Evolutionary conservation across 495 filamentous ascomycete species (phyloP).

Genomic region (Peziza echinospora): DNA sequence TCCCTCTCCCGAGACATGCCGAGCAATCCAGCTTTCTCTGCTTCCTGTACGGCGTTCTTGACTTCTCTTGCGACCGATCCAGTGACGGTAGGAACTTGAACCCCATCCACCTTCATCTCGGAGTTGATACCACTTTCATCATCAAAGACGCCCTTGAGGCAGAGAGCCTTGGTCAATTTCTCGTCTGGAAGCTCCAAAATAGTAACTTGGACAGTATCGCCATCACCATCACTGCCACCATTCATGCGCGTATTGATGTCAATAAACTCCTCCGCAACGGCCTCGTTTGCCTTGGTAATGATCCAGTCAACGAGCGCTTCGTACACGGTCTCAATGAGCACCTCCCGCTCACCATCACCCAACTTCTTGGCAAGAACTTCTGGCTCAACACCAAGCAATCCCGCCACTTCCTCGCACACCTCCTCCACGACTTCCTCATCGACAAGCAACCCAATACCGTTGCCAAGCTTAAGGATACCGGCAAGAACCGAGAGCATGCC

Average conservation of each 20-base stretch:
- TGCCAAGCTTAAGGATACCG: constrained; percentile 74
- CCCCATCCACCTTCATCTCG: constrained; percentile 90
- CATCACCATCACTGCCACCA: constrained; percentile 33
- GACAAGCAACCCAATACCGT: constrained; percentile 63
- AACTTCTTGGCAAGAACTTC: constrained; percentile 61
- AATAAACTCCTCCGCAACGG: constrained; percentile 55
- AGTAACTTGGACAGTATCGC: constrained; percentile 73
- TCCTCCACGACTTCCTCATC: constrained; percentile 72
- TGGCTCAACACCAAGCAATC: constrained; percentile 65
- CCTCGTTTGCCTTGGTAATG: constrained; percentile 67
- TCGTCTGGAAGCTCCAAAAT: constrained; percentile 68
- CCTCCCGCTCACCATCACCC: constrained; percentile 59
- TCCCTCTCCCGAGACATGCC: constrained; percentile 56
- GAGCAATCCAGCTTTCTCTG: constrained; percentile 55
- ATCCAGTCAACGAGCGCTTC: constrained; percentile 94
- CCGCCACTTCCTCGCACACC: constrained; percentile 74
- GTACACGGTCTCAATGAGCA: constrained; percentile 68
- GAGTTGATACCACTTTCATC: constrained; percentile 78
- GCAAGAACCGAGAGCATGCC: constrained; percentile 67
- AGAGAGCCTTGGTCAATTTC: constrained; percentile 59
- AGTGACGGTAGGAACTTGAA: constrained; percentile 43
- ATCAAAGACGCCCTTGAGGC: constrained; percentile 77
- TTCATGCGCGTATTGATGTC: constrained; percentile 37
- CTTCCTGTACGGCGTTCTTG: constrained; percentile 54
- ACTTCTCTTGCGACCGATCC: constrained; percentile 70